These are phyloP conservation scores for Areca catechu DNA, from an alignment of 176 grass and related monocot species.

Conservation along the genomic window DNA sequence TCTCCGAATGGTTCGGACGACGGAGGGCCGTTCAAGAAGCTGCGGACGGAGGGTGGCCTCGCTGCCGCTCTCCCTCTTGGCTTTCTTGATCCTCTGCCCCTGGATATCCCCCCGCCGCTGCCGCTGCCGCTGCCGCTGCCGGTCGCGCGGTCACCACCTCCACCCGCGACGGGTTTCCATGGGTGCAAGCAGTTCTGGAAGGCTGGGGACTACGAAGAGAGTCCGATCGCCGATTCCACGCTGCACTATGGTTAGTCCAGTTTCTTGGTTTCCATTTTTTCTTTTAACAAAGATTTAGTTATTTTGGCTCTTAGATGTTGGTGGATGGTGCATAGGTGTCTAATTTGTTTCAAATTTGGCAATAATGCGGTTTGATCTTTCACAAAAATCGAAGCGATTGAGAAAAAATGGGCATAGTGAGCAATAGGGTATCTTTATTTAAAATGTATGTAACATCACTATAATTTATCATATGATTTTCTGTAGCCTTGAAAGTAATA, in stretches of 20 bases:
- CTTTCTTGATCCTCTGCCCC: conserved; percentile 65
- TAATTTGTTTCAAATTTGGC: no score
- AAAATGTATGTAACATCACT: no score
- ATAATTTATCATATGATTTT: no score
- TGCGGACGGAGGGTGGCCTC: not conserved
- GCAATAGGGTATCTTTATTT: no score
- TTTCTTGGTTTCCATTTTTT: conserved; percentile 3
- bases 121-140: conserved; percentile 1
- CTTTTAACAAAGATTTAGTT: not conserved
- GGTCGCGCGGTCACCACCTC: not conserved
- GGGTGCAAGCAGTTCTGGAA: conserved; percentile 95
- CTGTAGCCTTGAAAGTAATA: no score
- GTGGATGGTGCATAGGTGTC: no score
- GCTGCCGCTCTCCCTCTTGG: conserved; percentile 28
- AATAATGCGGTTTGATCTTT: no score
- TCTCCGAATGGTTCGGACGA: not conserved
- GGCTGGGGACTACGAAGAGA: conserved; percentile 73
- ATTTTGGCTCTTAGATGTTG: no score
- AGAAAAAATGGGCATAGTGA: no score
- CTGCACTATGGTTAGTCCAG: conserved; percentile 30
- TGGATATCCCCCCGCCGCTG: not conserved
- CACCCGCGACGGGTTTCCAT: not conserved
- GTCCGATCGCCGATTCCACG: conserved; percentile 5
- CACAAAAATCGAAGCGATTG: no score
- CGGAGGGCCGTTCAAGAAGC: conserved; percentile 18